phyloP scores from a whole-genome alignment of 495 filamentous ascomycete genomes.

The Aspergillus wentii region DNA sequence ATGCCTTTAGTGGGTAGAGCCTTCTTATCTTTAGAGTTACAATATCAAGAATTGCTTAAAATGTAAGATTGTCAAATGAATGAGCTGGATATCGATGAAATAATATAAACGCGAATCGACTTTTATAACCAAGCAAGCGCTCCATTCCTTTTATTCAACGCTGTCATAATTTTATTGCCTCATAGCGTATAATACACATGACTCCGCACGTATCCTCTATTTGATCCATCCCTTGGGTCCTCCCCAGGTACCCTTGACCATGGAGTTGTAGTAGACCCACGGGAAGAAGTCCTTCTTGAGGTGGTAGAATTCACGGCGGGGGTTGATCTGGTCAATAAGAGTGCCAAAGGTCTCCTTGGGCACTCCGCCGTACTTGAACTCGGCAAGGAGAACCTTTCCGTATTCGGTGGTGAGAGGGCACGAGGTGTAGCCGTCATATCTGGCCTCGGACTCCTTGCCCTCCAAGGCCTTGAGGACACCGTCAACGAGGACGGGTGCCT shows the following conservation, averaged over 20 bases:
- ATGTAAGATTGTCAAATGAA: too few relatives aligned
- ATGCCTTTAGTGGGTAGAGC: too few relatives aligned
- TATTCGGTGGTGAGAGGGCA: conserved; percentile 65
- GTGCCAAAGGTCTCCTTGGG: conserved; percentile 64
- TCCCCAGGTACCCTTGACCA: conserved; percentile 60
- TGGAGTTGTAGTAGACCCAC: conserved; percentile 55
- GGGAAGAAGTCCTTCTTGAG: conserved; percentile 72
- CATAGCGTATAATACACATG: too few relatives aligned
- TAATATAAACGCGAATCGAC: too few relatives aligned
- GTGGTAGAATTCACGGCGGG: conserved; percentile 54
- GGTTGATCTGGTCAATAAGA: conserved; percentile 50
- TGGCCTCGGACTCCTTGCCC: conserved; percentile 46
- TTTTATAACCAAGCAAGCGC: too few relatives aligned
- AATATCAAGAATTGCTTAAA: too few relatives aligned
- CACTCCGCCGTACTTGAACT: conserved; percentile 69
- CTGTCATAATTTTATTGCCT: too few relatives aligned
- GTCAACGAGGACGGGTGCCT: conserved; percentile 55
- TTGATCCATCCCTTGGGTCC: conserved; percentile 52
- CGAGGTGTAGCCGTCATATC: conserved; percentile 65
- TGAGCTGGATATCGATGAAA: too few relatives aligned
- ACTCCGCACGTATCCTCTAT: too few relatives aligned
- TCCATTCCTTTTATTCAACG: too few relatives aligned
- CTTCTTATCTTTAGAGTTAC: too few relatives aligned
- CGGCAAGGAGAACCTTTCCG: conserved; percentile 62
- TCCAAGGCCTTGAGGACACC: conserved; percentile 50